These are phyloP conservation scores for Fistulifera solaris DNA, from an alignment of 108 stramenopile species.

Conservation along the genomic window DNA sequence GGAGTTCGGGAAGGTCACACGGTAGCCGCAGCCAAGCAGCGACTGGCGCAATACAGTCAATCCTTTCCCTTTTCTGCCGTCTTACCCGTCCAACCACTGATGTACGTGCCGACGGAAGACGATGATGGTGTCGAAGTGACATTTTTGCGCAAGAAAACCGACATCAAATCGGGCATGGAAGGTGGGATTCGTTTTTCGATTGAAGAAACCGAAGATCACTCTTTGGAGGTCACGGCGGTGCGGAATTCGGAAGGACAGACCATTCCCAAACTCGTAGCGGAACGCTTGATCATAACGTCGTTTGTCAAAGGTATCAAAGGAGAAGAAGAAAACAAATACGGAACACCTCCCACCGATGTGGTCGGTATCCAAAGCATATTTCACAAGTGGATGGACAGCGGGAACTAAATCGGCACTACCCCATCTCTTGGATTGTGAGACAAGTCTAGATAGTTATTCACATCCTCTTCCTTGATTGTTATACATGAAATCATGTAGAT, in stretches of 20 bases:
- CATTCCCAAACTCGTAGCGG: constrained; percentile 57
- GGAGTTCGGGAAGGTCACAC: not conserved
- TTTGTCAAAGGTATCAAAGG: constrained; percentile 30
- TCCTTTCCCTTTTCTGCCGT: constrained; percentile 75
- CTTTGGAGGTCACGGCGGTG: constrained; percentile 40
- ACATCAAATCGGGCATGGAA: constrained; percentile 53
- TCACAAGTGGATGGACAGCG: constrained; percentile 53
- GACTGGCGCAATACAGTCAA: constrained; percentile 26
- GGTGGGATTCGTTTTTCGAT: constrained; percentile 65
- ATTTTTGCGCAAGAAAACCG: constrained; percentile 70
- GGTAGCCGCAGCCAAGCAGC: not conserved
- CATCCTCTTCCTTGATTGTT: no score
- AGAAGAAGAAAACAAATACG: not conserved
- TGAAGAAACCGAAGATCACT: constrained; percentile 2
- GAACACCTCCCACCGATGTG: constrained; percentile 13
- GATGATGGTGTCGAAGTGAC: constrained; percentile 49
- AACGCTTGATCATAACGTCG: constrained; percentile 46
- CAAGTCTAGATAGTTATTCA: no score
- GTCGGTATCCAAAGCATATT: constrained; percentile 40
- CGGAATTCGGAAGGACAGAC: constrained; percentile 63
- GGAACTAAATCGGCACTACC: no score
- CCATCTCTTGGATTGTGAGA: no score
- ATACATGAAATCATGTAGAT: no score
- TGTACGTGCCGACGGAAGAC: constrained; percentile 49
- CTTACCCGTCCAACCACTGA: constrained; percentile 68